phyloP scores from a whole-genome alignment of 257 asterid species.

The Jacaranda mimosifolia region DNA sequence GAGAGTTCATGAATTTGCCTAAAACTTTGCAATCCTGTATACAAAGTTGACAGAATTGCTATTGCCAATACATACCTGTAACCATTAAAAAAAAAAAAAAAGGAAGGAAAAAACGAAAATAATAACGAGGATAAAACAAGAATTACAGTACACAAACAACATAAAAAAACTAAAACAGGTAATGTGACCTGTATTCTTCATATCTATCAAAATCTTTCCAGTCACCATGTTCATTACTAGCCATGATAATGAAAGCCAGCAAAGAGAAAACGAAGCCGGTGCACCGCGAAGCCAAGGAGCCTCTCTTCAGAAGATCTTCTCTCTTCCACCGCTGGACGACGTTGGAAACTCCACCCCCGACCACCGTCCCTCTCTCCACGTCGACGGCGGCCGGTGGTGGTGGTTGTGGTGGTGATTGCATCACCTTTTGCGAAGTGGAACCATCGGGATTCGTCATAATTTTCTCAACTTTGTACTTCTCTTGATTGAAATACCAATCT shows the following conservation, averaged over 20 bases:
- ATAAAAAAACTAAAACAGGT: neutral
- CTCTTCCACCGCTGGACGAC: constrained; percentile 59
- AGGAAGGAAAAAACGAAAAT: neutral
- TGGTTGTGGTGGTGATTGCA: constrained; percentile 24
- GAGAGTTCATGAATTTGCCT: constrained; percentile 55
- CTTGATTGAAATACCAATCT: constrained; percentile 11
- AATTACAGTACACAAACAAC: neutral
- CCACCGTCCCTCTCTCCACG: constrained; percentile 44
- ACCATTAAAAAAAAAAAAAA: neutral
- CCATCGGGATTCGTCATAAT: constrained; percentile 53
- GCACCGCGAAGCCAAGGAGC: constrained; percentile 52
- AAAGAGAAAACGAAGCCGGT: constrained; percentile 63
- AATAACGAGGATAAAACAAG: neutral
- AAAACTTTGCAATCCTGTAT: constrained; percentile 61
- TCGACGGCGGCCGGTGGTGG: constrained; percentile 47
- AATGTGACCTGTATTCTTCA: constrained; percentile 70
- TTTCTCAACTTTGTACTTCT: neutral
- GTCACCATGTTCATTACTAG: constrained; percentile 73
- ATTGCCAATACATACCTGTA: constrained; percentile 70
- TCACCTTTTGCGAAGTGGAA: constrained; percentile 20
- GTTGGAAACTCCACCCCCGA: constrained; percentile 30
- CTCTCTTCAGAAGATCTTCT: constrained; percentile 60
- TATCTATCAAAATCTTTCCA: constrained; percentile 66
- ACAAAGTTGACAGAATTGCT: constrained; percentile 69
- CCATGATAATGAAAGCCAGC: constrained; percentile 79